A percentile compares a stretch with the other conserved stretches of the same genome.
These are phyloP conservation scores for Saturnispora silvae DNA, from an alignment of 805 yeast genomes.

Conservation along the genomic window DNA sequence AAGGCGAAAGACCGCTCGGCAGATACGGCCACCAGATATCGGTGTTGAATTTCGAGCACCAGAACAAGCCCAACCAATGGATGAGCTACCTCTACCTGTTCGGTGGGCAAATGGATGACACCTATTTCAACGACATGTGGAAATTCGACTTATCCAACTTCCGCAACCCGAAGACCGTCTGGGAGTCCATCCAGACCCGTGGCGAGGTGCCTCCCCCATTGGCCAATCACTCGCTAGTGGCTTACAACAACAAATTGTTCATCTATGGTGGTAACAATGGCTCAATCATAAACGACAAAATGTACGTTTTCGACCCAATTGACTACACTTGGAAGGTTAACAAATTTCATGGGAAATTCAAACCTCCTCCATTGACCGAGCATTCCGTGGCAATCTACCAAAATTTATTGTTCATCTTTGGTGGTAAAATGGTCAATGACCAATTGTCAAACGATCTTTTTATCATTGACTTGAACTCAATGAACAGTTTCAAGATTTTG, in stretches of 20 bases:
- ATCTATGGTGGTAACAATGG: conserved; percentile 85
- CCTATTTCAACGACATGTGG: conserved; percentile 71
- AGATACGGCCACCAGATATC: conserved; percentile 90
- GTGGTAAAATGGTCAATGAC: conserved; percentile 78
- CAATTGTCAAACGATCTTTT: conserved; percentile 53
- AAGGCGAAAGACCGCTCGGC: conserved; percentile 74
- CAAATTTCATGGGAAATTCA: conserved; percentile 48
- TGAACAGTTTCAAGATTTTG: conserved; percentile 52
- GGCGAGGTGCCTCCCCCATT: conserved; percentile 58
- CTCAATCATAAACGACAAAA: conserved; percentile 56
- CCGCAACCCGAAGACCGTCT: conserved; percentile 69
- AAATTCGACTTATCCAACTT: conserved; percentile 80
- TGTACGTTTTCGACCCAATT: conserved; percentile 71
- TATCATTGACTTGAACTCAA: conserved; percentile 64
- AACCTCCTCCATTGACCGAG: conserved; percentile 82
- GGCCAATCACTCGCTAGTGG: conserved; percentile 82
- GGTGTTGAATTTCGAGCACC: conserved; percentile 53
- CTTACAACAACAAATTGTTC: conserved; percentile 68
- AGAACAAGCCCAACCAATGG: conserved; percentile 26
- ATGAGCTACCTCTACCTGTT: conserved; percentile 60
- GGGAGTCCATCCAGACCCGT: conserved; percentile 62
- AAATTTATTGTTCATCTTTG: conserved; percentile 73
- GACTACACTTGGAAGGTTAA: conserved; percentile 61
- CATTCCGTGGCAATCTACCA: conserved; percentile 77
- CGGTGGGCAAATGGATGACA: conserved; percentile 89